Conservation (phyloP, 108 stramenopile genomes). For the Mediolabrus comicus region DNA sequence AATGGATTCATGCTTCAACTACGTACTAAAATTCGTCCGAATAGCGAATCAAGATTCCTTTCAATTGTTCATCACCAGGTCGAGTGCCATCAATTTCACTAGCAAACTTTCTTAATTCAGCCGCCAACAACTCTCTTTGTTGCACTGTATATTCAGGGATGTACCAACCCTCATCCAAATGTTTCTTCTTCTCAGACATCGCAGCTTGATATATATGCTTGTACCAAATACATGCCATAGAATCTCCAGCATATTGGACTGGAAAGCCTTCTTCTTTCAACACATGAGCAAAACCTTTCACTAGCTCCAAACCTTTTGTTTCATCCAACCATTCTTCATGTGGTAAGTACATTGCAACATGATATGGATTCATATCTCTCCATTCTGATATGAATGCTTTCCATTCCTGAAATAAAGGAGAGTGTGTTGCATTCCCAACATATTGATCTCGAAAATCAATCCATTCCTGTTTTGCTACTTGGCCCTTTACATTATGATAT, state of each 20-base stretch:
- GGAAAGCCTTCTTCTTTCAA: conserved; percentile 49
- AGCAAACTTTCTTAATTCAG: conserved; percentile 27
- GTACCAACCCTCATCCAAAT: conserved; percentile 38
- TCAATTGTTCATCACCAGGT: conserved; percentile 25
- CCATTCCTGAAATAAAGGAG: conserved; percentile 40
- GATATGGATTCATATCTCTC: conserved; percentile 45
- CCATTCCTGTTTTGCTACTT: conserved; percentile 45
- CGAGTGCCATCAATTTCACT: conserved; percentile 27
- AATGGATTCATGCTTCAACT: background rate
- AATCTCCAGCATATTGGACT: conserved; percentile 24
- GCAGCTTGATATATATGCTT: conserved; percentile 19
- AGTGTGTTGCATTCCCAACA: conserved; percentile 8
- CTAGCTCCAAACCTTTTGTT: conserved; percentile 24
- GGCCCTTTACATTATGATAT: conserved; percentile 48
- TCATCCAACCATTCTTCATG: conserved; percentile 49
- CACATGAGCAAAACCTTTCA: conserved; percentile 31
- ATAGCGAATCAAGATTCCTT: conserved; percentile 20
- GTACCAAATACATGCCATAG: conserved; percentile 54
- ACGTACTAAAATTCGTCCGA: background rate
- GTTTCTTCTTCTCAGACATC: conserved; percentile 32
- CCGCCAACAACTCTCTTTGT: conserved; percentile 39
- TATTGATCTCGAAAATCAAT: conserved; percentile 52
- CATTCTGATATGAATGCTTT: conserved; percentile 47
- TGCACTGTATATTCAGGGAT: conserved; percentile 35
- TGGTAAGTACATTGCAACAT: conserved; percentile 45